phyloP scores from a whole-genome alignment of 352 stramenopile species.

The Phytophthora rubi region DNA sequence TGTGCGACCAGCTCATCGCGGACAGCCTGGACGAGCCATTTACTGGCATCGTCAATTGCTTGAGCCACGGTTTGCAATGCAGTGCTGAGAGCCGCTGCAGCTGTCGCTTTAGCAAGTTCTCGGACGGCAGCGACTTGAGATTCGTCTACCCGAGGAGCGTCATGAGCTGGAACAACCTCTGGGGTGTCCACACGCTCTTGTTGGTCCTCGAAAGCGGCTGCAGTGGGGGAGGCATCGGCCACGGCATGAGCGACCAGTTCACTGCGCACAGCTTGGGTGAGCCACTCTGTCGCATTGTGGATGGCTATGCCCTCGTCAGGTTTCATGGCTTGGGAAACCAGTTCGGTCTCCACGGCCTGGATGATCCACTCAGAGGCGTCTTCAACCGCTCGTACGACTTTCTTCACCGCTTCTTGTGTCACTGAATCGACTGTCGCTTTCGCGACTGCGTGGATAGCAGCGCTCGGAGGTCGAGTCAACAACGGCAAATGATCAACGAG shows the following conservation, averaged over 20 bases:
- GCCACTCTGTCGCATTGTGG: slow-evolving; percentile 1
- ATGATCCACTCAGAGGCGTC: slow-evolving; percentile 11
- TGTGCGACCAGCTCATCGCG: slow-evolving; percentile 11
- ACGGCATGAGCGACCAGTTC: slow-evolving; percentile 14
- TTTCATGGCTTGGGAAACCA: slow-evolving; percentile 12
- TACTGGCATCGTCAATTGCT: slow-evolving; percentile 13
- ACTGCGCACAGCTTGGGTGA: slow-evolving; percentile 11
- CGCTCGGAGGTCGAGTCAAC: slow-evolving; percentile 1
- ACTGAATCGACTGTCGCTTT: slow-evolving; percentile 23
- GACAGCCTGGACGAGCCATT: slow-evolving; percentile 11
- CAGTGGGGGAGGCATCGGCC: background rate
- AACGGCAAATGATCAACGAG: background rate
- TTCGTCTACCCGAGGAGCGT: slow-evolving; percentile 7
- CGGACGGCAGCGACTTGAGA: background rate
- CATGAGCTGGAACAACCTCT: background rate
- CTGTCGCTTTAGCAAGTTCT: slow-evolving; percentile 20
- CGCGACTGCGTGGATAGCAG: slow-evolving; percentile 24
- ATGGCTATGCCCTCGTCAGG: slow-evolving; percentile 6
- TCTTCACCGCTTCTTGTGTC: slow-evolving; percentile 17
- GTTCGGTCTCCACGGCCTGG: slow-evolving; percentile 14
- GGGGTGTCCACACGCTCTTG: background rate
- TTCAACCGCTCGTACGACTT: slow-evolving; percentile 16
- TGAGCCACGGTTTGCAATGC: slow-evolving; percentile 20
- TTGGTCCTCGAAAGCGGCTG: background rate
- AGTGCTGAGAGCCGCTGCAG: slow-evolving; percentile 8